These are phyloP conservation scores for Neonectria magnoliae DNA, from an alignment of 2,329 filamentous ascomycete genomes.

Conservation along the genomic window DNA sequence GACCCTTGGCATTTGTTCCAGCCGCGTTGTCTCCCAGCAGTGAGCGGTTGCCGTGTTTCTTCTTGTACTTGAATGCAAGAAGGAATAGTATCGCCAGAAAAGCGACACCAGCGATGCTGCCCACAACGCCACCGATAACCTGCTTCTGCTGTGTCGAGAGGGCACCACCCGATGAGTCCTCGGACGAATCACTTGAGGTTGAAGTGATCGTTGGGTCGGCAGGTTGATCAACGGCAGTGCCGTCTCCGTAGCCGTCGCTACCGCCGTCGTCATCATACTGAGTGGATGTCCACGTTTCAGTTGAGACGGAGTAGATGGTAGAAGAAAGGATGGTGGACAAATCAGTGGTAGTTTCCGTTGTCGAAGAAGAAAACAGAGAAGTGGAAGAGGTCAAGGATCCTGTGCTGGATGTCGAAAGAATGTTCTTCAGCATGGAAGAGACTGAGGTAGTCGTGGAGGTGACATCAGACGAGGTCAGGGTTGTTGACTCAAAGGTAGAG, in stretches of 20 bases:
- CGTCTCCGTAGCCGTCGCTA: slow-evolving; percentile 25
- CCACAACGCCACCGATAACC: slow-evolving; percentile 66
- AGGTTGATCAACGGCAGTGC: slow-evolving; percentile 32
- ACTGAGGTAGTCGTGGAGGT: slow-evolving; percentile 15
- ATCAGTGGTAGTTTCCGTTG: slow-evolving; percentile 21
- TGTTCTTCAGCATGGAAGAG: slow-evolving; percentile 21
- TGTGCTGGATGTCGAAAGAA: slow-evolving; percentile 25
- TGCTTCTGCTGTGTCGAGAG: slow-evolving; percentile 49
- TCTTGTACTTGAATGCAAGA: slow-evolving; percentile 66
- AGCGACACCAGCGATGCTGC: slow-evolving; percentile 67
- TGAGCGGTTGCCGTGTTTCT: slow-evolving; percentile 56
- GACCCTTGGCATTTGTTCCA: slow-evolving; percentile 42
- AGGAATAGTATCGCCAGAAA: slow-evolving; percentile 65
- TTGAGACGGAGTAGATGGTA: slow-evolving; percentile 39
- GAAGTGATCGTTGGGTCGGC: slow-evolving; percentile 36
- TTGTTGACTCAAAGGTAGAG: slow-evolving; percentile 25
- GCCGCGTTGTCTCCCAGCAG: slow-evolving; percentile 55
- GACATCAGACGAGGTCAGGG: slow-evolving; percentile 28
- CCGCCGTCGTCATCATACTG: slow-evolving; percentile 31
- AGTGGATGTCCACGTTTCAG: slow-evolving; percentile 38
- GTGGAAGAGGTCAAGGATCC: slow-evolving; percentile 26
- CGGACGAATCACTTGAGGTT: slow-evolving; percentile 28
- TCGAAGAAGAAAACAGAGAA: slow-evolving; percentile 19
- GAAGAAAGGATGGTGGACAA: slow-evolving; percentile 31
- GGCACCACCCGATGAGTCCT: slow-evolving; percentile 28